Evolutionary conservation across 371 early-diverging fungal genomes (phyloP), one percentile per base, ranked within the genome.

Genomic region (Mortierella sp.): DNA sequence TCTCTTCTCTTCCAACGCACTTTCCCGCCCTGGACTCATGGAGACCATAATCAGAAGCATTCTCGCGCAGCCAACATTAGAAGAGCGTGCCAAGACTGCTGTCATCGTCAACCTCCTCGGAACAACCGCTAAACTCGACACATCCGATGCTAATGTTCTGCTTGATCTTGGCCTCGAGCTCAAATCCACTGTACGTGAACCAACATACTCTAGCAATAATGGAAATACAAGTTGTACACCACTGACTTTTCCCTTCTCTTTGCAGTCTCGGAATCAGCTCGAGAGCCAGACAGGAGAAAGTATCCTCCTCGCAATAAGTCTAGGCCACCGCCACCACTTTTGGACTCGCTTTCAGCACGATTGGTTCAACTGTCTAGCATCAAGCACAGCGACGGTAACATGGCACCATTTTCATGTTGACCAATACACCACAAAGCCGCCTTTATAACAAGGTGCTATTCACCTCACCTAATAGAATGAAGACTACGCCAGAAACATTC

Each of bases 1-100:
- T n/a, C n/a, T n/a, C n/a, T n/a, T n/a, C n/a, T n/a, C n/a, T n/a
- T n/a, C n/a, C n/a, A n/a, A n/a, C n/a, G n/a, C n/a, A n/a, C n/a
- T n/a, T n/a, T n/a, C n/a, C n/a, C n/a, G n/a, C n/a, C n/a, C n/a
- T n/a, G n/a, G n/a, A n/a, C n/a, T 17, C 31, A 71, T 73, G 73
- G 73, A 73, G 51, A 67, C 67, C 0, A 19, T 73, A 55, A 73
- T 73, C 58, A 73, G 54, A 41, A 27, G 60, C 31, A 41, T 67
- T 10, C 73, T 73, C 27, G 54, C 57, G 9, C 39, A 49, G n/a
- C 22, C 59, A 14, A 58, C 46, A n/a, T 43, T 73, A 6, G 58
- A 31, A 19, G 62, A 60, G 27, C 51, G 39, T 12, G 46, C 40
- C 67, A 73, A 73, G 59, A 58, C 25, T 7, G 27, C 53, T 1